These are phyloP conservation scores for Thielaviopsis populi DNA, from an alignment of 2,329 filamentous ascomycete species.

Conservation along the genomic window DNA sequence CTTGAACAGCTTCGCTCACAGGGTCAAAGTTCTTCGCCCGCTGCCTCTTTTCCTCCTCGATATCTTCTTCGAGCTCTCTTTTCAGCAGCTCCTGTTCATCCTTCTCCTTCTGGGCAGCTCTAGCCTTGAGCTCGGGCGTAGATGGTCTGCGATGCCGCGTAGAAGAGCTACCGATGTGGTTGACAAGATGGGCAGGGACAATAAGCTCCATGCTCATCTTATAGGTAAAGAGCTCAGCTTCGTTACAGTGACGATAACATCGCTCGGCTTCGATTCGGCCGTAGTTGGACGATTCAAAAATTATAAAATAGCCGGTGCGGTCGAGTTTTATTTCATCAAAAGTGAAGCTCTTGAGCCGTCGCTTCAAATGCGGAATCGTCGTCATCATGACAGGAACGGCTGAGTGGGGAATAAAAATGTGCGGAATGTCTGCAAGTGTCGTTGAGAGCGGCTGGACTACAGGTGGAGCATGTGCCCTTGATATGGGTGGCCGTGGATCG, in stretches of 20 bases:
- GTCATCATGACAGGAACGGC: conserved; percentile 76
- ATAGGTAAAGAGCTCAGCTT: conserved; percentile 80
- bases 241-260: conserved; percentile 65
- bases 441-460: conserved; percentile 53
- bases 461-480: conserved; percentile 34
- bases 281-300: conserved; percentile 65
- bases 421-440: conserved; percentile 64
- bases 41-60: conserved; percentile 81
- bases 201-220: conserved; percentile 75
- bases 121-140: conserved; percentile 14
- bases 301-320: conserved; percentile 73
- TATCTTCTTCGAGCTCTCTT: conserved; percentile 62
- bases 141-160: conserved; percentile 10
- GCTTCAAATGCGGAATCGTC: conserved; percentile 80
- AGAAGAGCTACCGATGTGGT: conserved; percentile 15
- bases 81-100: conserved; percentile 51
- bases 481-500: conserved; percentile 50
- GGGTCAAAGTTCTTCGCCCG: conserved; percentile 81
- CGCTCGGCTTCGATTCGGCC: conserved; percentile 70
- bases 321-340: conserved; percentile 76
- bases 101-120: conserved; percentile 36
- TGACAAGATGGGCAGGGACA: conserved; percentile 20
- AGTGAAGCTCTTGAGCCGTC: conserved; percentile 67
- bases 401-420: conserved; percentile 75
- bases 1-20: conserved; percentile 66